These are phyloP conservation scores for Phytophthora pluvialis DNA, from an alignment of 352 stramenopile species.

Conservation along the genomic window DNA sequence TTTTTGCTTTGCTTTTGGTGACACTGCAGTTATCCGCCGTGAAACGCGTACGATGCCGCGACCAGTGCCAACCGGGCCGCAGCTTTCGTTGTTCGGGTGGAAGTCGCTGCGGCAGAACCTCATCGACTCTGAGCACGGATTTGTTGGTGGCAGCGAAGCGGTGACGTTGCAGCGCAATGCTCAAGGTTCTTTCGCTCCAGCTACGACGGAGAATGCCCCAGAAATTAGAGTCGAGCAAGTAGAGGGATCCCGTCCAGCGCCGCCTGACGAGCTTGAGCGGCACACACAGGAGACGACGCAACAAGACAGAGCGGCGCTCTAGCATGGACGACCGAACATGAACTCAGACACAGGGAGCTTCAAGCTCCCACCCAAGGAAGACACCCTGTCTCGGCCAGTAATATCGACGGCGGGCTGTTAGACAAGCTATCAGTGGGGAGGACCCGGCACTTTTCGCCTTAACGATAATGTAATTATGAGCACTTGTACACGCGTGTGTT, in stretches of 20 bases:
- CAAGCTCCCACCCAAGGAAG: neutral
- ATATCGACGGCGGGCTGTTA: conserved; percentile 9
- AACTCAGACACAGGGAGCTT: conserved; percentile 1
- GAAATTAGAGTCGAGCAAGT: conserved; percentile 33
- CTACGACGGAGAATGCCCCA: conserved; percentile 5
- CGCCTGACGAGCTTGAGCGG: conserved; percentile 24
- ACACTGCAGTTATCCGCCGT: conserved; percentile 17
- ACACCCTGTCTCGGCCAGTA: conserved; percentile 7
- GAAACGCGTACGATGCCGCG: conserved; percentile 15
- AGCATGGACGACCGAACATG: conserved; percentile 1
- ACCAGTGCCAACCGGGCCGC: conserved; percentile 36
- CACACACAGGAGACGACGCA: conserved; percentile 15
- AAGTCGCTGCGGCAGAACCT: conserved; percentile 64
- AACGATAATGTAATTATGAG: conserved; percentile 35
- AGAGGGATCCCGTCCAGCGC: conserved; percentile 32
- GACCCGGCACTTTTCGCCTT: conserved; percentile 8
- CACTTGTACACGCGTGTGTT: too few relatives aligned
- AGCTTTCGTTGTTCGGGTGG: conserved; percentile 56
- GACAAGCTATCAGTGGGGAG: conserved; percentile 19
- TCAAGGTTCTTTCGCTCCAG: conserved; percentile 3
- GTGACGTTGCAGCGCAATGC: conserved; percentile 21
- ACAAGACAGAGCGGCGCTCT: conserved; percentile 13
- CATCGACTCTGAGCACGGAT: conserved; percentile 49
- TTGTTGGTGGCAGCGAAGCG: conserved; percentile 20
- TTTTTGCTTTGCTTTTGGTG: too few relatives aligned